Conservation (phyloP, 306 rosid genomes). For the Adenanthera pavonina region DNA sequence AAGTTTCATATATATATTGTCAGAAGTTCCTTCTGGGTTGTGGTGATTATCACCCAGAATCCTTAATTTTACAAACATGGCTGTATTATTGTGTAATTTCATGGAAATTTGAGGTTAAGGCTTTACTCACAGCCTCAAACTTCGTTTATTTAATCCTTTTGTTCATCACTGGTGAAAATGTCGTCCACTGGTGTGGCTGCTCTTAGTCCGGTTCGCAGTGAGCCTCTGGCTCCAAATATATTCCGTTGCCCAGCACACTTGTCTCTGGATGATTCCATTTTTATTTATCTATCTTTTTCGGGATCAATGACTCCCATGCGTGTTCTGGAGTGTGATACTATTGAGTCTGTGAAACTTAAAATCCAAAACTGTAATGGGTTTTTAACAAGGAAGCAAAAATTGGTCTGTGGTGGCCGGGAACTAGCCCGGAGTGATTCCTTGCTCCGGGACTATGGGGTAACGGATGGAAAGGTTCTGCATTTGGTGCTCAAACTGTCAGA, state of each 20-base stretch:
- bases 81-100: slow-evolving; percentile 37
- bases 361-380: slow-evolving; percentile 75
- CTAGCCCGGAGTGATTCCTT: slow-evolving; percentile 75
- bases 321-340: slow-evolving; percentile 76
- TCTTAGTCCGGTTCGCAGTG: slow-evolving; percentile 63
- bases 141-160: slow-evolving; percentile 8
- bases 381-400: slow-evolving; percentile 78
- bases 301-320: slow-evolving; percentile 73
- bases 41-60: slow-evolving; percentile 38
- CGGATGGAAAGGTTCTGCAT: slow-evolving; percentile 86
- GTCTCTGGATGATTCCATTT: slow-evolving; percentile 60
- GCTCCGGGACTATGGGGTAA: slow-evolving; percentile 80
- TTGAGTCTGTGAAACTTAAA: slow-evolving; percentile 81
- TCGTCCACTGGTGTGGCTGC: slow-evolving; percentile 77
- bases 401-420: slow-evolving; percentile 93
- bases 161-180: slow-evolving; percentile 50
- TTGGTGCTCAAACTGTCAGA: slow-evolving; percentile 81
- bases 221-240: slow-evolving; percentile 48
- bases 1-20: slow-evolving; percentile 13
- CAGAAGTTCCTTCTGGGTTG: slow-evolving; percentile 43
- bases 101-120: slow-evolving; percentile 44
- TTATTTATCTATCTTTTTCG: slow-evolving; percentile 60
- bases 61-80: slow-evolving; percentile 42
- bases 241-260: slow-evolving; percentile 45
- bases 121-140: slow-evolving; percentile 42